Percentiles rank a stretch among this genome's conserved stretches.
These are phyloP conservation scores for Pelargonium myrrhifolium DNA, from an alignment of 441 rosid species.

Conservation along the genomic window DNA sequence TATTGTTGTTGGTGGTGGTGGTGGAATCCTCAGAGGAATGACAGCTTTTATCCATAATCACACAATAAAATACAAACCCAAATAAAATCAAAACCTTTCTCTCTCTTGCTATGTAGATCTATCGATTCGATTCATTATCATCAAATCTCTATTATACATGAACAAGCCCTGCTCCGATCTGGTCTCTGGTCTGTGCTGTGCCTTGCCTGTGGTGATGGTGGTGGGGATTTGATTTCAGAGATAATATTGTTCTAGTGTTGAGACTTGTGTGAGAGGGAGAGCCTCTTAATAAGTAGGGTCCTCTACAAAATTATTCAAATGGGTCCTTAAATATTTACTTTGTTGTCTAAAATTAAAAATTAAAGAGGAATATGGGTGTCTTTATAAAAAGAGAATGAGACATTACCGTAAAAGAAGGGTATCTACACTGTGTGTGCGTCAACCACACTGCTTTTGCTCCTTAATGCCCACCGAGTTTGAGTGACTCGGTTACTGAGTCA, in stretches of 20 bases:
- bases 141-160: not conserved
- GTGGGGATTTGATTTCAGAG: no score
- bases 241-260: no score
- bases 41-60: constrained; percentile 53
- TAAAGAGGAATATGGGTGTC: not conserved
- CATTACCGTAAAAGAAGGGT: not conserved
- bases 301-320: not conserved
- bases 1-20: constrained; percentile 25
- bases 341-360: no score
- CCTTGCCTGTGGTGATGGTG: no score
- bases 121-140: not conserved
- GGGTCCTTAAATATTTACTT: not conserved
- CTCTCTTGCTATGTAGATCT: constrained; percentile 11
- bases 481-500: not conserved
- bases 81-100: not conserved
- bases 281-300: no score
- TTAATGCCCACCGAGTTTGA: no score
- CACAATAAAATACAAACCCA: no score
- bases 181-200: no score
- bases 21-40: constrained; percentile 48
- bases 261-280: no score
- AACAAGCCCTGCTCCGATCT: no score
- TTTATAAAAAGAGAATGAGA: not conserved
- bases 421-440: not conserved
- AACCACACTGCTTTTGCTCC: no score